Percentiles rank a stretch among this genome's conserved stretches.
These are phyloP conservation scores for Malania oleifera DNA, from an alignment of 164 flowering plant genomes.

Conservation along the genomic window DNA sequence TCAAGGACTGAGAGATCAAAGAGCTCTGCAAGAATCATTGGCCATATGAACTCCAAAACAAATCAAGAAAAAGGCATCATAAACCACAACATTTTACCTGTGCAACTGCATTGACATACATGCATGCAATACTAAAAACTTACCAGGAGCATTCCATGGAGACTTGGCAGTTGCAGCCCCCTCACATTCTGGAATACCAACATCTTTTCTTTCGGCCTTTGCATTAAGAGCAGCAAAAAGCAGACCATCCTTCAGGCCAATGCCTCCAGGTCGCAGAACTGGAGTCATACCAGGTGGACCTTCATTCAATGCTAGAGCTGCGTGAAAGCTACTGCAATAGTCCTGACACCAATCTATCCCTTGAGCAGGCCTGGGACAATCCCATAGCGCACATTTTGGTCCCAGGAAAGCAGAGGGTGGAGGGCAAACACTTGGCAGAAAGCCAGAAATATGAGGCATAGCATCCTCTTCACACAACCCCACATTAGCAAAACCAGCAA, in stretches of 20 bases:
- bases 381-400: conserved; percentile 99
- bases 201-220: conserved; percentile 80
- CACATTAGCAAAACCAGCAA: conserved; percentile 32
- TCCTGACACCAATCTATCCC: conserved; percentile 76
- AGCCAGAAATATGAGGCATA: conserved; percentile 35
- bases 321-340: conserved; percentile 87
- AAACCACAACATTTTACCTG: too few relatives aligned
- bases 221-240: conserved; percentile 91
- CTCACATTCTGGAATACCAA: conserved; percentile 96
- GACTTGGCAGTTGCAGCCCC: conserved; percentile 98
- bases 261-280: conserved; percentile 93
- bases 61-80: neutral
- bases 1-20: conserved; percentile 83
- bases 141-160: conserved; percentile 99
- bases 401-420: conserved; percentile 97
- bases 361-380: conserved; percentile 93
- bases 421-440: conserved; percentile 54
- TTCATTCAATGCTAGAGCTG: conserved; percentile 73
- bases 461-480: conserved; percentile 40
- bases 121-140: conserved; percentile 13
- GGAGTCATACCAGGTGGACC: conserved; percentile 97
- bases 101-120: too few relatives aligned
- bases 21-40: conserved; percentile 54
- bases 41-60: neutral
- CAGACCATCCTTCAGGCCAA: conserved; percentile 87